Base-by-base conservation (phyloP, 164 flowering plant species). In the Stephania yunnanensis region DNA sequence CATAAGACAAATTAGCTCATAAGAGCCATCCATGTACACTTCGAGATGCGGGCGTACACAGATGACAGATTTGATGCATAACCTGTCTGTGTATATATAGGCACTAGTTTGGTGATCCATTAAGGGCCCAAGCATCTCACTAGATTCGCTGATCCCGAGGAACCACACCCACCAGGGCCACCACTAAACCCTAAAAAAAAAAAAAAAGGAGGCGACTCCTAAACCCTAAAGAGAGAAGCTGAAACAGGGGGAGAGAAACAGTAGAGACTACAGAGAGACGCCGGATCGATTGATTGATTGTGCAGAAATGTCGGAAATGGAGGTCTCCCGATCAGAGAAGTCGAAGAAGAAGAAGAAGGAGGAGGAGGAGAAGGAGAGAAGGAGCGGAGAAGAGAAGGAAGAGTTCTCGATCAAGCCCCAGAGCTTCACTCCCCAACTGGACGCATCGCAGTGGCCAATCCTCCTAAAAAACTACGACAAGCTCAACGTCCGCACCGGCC, bases 371-470 rank as follows among this genome's bases (percentile, higher is more conserved):
- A 1, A 45, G 12, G 53, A 48, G 53, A 52, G 31, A 73, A 1
- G 31, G 25, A 36, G 4, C 64, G 25, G 25, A 25, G 25, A 25
- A 25, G 76, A 76, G 53, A 68, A 75, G 42, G 73, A 65, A 25
- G 86, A 82, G 48, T 86, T 67, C 82, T 77, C 87, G 71, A 91
- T 91, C 84, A 91, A 89, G 78, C 95, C 95, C 6, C 92, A 89
- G 80, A 82, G 84, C 75, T 86, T 83, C 84, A 88, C 92, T 2
- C 93, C 93, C 1, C 10, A 91, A 0, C 31, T 89, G 42, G 92
- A 91, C 87, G 86, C 89, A 36, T 91, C 93, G 1, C 76, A 88
- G 72, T 91, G 95, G 95, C 95, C 95, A 2, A 86, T 91, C 76
- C 89, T 91, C 29, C 87, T 91, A 73, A 91, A 87, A 78, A 91